These are phyloP conservation scores for Alternaria metachromatica DNA, from an alignment of 2,329 filamentous ascomycete species.

Conservation along the genomic window DNA sequence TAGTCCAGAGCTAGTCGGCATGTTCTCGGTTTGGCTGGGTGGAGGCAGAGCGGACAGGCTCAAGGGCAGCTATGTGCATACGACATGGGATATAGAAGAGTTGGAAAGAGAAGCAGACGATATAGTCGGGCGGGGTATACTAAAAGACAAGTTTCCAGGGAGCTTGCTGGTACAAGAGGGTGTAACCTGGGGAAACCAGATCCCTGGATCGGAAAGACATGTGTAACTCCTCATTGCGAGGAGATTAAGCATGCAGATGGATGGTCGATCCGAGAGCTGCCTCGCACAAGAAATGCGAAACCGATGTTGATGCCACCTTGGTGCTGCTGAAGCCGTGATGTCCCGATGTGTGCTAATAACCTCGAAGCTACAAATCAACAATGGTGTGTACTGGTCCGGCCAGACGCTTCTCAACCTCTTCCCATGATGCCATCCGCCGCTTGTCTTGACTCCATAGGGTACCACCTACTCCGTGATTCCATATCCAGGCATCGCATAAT, in stretches of 20 bases:
- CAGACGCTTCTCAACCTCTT: constrained; percentile 18
- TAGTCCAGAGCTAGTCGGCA: not conserved
- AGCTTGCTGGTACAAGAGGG: not conserved
- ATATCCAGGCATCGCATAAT: constrained; percentile 35
- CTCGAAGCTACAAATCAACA: not conserved
- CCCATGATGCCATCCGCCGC: constrained; percentile 32
- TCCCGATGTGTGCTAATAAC: not conserved
- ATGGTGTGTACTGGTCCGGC: constrained; percentile 19
- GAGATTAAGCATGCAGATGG: not conserved
- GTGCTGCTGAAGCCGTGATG: not conserved
- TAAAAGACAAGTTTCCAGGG: not conserved
- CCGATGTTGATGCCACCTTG: not conserved
- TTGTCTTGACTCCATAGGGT: constrained; percentile 29
- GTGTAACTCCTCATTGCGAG: not conserved
- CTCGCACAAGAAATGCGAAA: not conserved
- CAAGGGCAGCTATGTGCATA: not conserved
- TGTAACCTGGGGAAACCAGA: not conserved
- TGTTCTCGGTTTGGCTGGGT: constrained; percentile 1
- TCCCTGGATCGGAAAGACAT: not conserved
- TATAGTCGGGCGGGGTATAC: not conserved
- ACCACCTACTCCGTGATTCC: constrained; percentile 30
- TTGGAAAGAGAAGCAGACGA: not conserved
- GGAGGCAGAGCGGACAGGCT: not conserved
- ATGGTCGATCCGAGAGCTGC: not conserved
- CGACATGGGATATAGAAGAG: not conserved